A percentile compares a stretch with the other conserved stretches of the same genome.
Evolutionary conservation across 805 yeast species (phyloP).

Genomic region (Candida ficus): DNA sequence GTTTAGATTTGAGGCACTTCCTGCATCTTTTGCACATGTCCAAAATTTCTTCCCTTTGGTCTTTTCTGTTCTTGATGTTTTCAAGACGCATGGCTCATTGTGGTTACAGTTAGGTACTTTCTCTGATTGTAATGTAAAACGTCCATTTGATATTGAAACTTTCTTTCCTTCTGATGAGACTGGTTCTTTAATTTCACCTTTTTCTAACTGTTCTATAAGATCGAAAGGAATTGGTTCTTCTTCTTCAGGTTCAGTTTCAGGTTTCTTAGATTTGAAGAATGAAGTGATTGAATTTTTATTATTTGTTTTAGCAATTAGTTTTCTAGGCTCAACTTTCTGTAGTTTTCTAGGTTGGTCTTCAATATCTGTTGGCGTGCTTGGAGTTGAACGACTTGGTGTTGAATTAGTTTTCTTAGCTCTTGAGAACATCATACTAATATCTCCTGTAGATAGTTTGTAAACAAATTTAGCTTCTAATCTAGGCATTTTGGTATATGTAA

Average conservation of each 20-base stretch:
- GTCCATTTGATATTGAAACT: constrained; percentile 13
- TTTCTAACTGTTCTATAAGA: constrained; percentile 1
- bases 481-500: constrained; percentile 19
- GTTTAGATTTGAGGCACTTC: constrained; percentile 13
- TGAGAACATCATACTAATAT: constrained; percentile 32
- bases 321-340: not conserved
- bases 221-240: constrained; percentile 3
- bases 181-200: not conserved
- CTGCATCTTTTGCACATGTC: constrained; percentile 41
- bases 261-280: constrained; percentile 13
- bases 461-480: constrained; percentile 50
- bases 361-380: not conserved
- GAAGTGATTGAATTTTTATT: constrained; percentile 8
- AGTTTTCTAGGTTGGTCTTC: not conserved
- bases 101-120: constrained; percentile 44
- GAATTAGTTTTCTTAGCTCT: constrained; percentile 15
- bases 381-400: constrained; percentile 1
- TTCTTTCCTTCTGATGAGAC: not conserved
- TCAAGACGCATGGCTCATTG: constrained; percentile 38
- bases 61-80: constrained; percentile 38
- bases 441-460: constrained; percentile 35
- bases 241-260: not conserved
- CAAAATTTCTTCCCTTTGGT: constrained; percentile 50
- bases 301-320: constrained; percentile 8
- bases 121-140: constrained; percentile 15